Percentiles rank a stretch among this genome's conserved stretches.
These are phyloP conservation scores for Hypoxylon intermedium DNA, from an alignment of 495 filamentous ascomycete species.

Conservation along the genomic window DNA sequence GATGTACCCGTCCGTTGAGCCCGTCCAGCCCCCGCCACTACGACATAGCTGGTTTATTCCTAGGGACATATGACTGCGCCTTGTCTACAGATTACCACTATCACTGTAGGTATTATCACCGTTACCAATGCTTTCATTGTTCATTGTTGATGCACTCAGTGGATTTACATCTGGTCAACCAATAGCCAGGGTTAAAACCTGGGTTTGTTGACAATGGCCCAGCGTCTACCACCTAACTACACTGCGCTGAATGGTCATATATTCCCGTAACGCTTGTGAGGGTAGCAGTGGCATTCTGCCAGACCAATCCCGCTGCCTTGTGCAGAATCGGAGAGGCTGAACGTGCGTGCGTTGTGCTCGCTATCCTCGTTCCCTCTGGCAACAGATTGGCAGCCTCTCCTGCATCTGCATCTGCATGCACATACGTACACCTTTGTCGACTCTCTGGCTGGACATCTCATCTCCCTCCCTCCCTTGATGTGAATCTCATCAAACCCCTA, in stretches of 20 bases:
- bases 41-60: constrained; percentile 8
- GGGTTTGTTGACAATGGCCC: constrained; percentile 39
- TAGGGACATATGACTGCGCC: too few relatives aligned
- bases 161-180: constrained; percentile 23
- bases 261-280: constrained; percentile 26
- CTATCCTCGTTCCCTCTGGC: constrained; percentile 17
- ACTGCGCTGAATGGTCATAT: constrained; percentile 32
- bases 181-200: constrained; percentile 27
- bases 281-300: constrained; percentile 31
- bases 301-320: constrained; percentile 21
- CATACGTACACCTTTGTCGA: constrained; percentile 3
- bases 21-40: constrained; percentile 3
- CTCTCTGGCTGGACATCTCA: background rate
- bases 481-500: constrained; percentile 32
- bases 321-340: constrained; percentile 35
- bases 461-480: constrained; percentile 10
- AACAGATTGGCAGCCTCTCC: constrained; percentile 21
- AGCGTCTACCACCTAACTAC: constrained; percentile 31
- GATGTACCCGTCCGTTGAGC: background rate
- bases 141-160: constrained; percentile 28
- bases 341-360: constrained; percentile 18
- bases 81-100: background rate
- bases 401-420: too few relatives aligned
- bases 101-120: background rate
- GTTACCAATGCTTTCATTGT: constrained; percentile 41